Percentiles rank a stretch among this genome's conserved stretches.
Conservation (phyloP, 495 filamentous ascomycete species). For the Xylaria cubensis region DNA sequence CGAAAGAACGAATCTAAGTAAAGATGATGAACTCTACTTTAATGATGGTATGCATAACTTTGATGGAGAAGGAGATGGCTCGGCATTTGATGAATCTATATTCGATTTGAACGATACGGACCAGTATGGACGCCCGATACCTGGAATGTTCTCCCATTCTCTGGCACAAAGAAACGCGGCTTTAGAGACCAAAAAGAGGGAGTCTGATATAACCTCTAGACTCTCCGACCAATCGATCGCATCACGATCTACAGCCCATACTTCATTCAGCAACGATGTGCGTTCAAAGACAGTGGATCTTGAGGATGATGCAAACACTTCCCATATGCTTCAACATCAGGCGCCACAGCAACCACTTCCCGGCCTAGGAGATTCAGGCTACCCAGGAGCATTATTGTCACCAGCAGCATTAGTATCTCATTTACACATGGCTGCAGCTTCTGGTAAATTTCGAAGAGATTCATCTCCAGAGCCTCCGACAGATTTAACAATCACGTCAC, state of each 20-base stretch:
- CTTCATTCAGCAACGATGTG: constrained; percentile 43
- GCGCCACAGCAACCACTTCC: constrained; percentile 32
- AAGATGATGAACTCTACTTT: constrained; percentile 82
- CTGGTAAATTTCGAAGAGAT: constrained; percentile 70
- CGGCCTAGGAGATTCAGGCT: constrained; percentile 56
- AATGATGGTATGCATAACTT: constrained; percentile 71
- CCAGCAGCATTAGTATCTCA: constrained; percentile 10
- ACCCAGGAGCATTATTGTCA: constrained; percentile 72
- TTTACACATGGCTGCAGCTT: constrained; percentile 70
- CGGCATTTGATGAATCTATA: constrained; percentile 76
- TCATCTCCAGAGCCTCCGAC: constrained; percentile 59
- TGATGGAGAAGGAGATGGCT: constrained; percentile 55
- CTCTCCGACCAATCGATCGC: constrained; percentile 47
- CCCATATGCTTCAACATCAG: constrained; percentile 23
- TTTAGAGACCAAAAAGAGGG: constrained; percentile 41
- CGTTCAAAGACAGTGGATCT: constrained; percentile 27
- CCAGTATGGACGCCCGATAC: constrained; percentile 59
- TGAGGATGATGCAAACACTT: constrained; percentile 25
- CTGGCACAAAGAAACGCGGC: constrained; percentile 43
- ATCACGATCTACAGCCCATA: constrained; percentile 48
- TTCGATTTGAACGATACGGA: constrained; percentile 73
- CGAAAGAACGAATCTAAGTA: constrained; percentile 36
- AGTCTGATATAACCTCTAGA: constrained; percentile 48
- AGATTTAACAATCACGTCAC: constrained; percentile 54
- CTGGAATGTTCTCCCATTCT: constrained; percentile 54